These are phyloP conservation scores for Paraurostyla sp. DNA, from an alignment of 73 alveolate species.

Conservation along the genomic window DNA sequence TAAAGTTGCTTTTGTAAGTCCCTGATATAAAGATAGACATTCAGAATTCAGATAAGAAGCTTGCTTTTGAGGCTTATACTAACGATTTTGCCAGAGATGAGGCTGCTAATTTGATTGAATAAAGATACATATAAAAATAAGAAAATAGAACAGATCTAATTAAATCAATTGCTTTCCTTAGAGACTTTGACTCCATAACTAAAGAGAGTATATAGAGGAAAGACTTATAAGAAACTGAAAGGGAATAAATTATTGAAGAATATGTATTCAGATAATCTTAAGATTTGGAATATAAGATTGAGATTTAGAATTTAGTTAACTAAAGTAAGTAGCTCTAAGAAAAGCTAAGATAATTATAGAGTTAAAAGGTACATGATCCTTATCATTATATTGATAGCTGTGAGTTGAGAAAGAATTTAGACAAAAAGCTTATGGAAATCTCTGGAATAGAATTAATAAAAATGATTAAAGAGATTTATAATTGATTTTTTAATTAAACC, in stretches of 20 bases:
- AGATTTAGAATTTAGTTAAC: not conserved
- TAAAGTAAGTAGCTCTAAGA: not conserved
- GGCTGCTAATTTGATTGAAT: slow-evolving; percentile 25
- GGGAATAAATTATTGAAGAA: not conserved
- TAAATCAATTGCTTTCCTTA: not conserved
- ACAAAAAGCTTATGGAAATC: slow-evolving; percentile 20
- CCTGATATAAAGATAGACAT: not conserved
- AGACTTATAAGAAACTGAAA: not conserved
- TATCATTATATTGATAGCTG: slow-evolving; percentile 5
- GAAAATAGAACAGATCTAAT: not conserved
- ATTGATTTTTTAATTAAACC: not conserved
- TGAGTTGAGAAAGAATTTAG: not conserved
- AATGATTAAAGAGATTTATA: not conserved
- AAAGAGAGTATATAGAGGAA: no score
- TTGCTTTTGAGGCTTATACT: slow-evolving; percentile 19
- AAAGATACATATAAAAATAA: not conserved
- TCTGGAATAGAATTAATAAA: not conserved
- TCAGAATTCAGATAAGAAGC: not conserved
- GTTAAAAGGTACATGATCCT: not conserved
- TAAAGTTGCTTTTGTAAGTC: not conserved
- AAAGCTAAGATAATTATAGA: not conserved
- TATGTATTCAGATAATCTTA: not conserved
- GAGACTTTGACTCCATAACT: not conserved
- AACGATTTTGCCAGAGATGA: slow-evolving; percentile 4
- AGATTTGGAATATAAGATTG: not conserved